A percentile compares a stretch with the other conserved stretches of the same genome.
These are phyloP conservation scores for Eragrostis curvula DNA, from an alignment of 176 grass and related monocot genomes.

Conservation along the genomic window DNA sequence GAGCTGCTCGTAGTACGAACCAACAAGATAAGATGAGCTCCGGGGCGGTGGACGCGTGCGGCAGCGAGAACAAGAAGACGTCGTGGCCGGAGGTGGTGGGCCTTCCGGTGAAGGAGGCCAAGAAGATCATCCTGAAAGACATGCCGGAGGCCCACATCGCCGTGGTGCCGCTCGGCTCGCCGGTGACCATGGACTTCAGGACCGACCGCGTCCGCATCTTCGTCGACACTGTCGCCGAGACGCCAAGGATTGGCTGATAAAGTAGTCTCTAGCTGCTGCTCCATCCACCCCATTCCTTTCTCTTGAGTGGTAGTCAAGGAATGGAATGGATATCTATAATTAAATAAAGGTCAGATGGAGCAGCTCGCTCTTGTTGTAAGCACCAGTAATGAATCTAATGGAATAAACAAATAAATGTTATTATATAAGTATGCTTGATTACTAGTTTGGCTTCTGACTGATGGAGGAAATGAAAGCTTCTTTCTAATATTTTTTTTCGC, in stretches of 20 bases:
- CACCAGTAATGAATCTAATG: too few species aligned
- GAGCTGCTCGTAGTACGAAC: not conserved
- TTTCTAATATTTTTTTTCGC: too few species aligned
- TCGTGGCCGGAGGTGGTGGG: constrained; percentile 22
- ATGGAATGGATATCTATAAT: too few species aligned
- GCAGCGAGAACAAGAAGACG: not conserved
- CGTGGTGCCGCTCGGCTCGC: not conserved
- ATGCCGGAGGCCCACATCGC: not conserved
- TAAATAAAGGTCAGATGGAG: too few species aligned
- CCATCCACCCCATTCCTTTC: not conserved
- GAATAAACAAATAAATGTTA: too few species aligned
- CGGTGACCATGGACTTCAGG: not conserved
- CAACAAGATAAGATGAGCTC: not conserved
- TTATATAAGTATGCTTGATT: too few species aligned
- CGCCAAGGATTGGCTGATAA: not conserved
- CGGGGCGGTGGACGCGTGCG: not conserved
- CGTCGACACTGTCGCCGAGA: not conserved
- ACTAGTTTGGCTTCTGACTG: too few species aligned
- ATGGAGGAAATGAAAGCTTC: too few species aligned
- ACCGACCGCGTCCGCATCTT: constrained; percentile 10
- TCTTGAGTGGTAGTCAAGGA: not conserved
- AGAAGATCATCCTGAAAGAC: not conserved
- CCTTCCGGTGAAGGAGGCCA: not conserved
- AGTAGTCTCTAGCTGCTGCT: not conserved
- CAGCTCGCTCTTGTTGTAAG: too few species aligned